Conservation (phyloP, 805 yeast genomes). For the Starmera caribaea region DNA sequence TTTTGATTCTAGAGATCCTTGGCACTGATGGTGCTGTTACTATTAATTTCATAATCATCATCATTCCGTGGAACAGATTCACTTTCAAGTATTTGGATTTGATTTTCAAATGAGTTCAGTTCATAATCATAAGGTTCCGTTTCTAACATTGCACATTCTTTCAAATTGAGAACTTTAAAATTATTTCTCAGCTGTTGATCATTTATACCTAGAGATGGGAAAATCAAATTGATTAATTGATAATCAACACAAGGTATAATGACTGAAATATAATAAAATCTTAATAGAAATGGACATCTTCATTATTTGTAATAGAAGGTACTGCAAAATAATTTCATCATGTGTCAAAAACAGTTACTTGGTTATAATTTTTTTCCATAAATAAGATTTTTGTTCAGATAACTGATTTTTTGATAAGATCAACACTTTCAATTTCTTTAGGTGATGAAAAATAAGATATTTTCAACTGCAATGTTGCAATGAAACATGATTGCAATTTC, state of each 20-base stretch:
- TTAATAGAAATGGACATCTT: conserved; percentile 19
- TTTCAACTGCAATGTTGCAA: conserved; percentile 20
- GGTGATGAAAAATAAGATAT: conserved; percentile 29
- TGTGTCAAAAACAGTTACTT: conserved; percentile 37
- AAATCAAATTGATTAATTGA: conserved; percentile 15
- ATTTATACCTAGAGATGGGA: conserved; percentile 15
- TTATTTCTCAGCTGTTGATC: conserved; percentile 14
- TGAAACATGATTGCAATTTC: conserved; percentile 17
- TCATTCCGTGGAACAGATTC: too few relatives aligned
- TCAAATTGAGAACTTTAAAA: conserved; percentile 19
- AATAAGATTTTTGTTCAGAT: conserved; percentile 33
- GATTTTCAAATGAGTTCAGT: too few relatives aligned
- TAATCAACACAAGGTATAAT: conserved; percentile 18
- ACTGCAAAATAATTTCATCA: conserved; percentile 25
- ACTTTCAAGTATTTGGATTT: too few relatives aligned
- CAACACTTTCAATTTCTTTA: conserved; percentile 24
- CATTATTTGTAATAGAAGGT: conserved; percentile 12
- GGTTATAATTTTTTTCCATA: conserved; percentile 43
- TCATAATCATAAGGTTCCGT: conserved; percentile 10
- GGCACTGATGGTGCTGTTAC: too few relatives aligned
- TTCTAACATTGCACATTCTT: conserved; percentile 18
- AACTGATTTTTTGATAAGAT: conserved; percentile 22
- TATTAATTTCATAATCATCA: too few relatives aligned
- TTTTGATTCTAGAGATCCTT: conserved; percentile 43
- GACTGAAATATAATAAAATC: conserved; percentile 23